phyloP scores from a whole-genome alignment of 768 basidiomycete genomes.

The Holtermannia corniformis region DNA sequence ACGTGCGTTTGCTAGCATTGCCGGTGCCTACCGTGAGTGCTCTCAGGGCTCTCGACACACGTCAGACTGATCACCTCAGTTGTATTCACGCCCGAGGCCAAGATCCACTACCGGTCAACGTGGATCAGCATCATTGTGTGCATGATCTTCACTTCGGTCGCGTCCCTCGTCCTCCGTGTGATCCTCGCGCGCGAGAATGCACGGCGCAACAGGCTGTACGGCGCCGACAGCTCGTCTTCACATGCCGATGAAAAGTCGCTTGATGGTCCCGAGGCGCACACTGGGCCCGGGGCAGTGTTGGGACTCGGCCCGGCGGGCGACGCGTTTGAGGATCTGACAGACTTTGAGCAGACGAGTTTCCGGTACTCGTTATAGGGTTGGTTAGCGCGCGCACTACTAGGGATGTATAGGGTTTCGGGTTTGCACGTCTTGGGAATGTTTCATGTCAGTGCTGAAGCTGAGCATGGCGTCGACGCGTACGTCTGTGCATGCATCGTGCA shows the following conservation, averaged over 20 bases:
- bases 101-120: conserved; percentile 40
- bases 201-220: conserved; percentile 11
- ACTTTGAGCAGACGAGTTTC: not conserved
- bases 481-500: too few relatives aligned
- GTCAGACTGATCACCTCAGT: conserved; percentile 14
- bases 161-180: conserved; percentile 21
- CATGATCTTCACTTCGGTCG: conserved; percentile 29
- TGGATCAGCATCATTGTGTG: conserved; percentile 40
- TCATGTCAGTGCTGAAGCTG: too few relatives aligned
- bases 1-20: conserved; percentile 3
- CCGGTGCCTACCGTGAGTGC: not conserved
- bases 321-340: not conserved
- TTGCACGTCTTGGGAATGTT: too few relatives aligned
- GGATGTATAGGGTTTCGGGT: too few relatives aligned
- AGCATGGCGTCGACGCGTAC: too few relatives aligned
- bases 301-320: too few relatives aligned
- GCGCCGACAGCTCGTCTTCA: not conserved
- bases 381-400: too few relatives aligned
- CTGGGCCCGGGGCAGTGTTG: too few relatives aligned
- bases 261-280: too few relatives aligned
- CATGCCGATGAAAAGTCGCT: not conserved
- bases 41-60: not conserved
- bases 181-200: conserved; percentile 28
- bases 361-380: not conserved
- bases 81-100: conserved; percentile 27